Conservation (phyloP, 768 basidiomycete genomes). For the Collybiopsis confluens region DNA sequence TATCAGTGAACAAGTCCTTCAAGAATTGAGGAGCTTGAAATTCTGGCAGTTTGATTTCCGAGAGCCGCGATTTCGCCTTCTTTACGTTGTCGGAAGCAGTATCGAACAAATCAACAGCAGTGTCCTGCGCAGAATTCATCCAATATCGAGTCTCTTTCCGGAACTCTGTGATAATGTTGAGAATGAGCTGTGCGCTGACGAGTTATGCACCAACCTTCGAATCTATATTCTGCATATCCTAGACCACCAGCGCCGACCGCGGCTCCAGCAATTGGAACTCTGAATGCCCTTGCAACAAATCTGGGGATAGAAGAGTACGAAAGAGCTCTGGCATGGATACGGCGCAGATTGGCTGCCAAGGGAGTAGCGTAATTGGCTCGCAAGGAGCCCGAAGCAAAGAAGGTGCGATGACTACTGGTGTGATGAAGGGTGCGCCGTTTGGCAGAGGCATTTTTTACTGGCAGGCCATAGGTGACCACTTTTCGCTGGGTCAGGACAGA, state of each 20-base stretch:
- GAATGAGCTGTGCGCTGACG: background rate
- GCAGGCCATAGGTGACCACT: conserved; percentile 6
- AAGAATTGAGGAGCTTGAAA: conserved; percentile 63
- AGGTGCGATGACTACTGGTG: conserved; percentile 51
- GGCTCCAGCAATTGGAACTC: conserved; percentile 83
- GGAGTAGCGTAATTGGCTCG: conserved; percentile 45
- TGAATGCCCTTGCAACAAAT: conserved; percentile 82
- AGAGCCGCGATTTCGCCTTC: conserved; percentile 52
- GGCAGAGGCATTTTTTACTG: background rate
- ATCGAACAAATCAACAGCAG: conserved; percentile 66
- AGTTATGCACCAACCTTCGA: conserved; percentile 65
- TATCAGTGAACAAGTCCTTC: conserved; percentile 46
- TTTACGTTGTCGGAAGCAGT: conserved; percentile 70
- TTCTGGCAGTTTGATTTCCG: conserved; percentile 53
- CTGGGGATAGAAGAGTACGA: conserved; percentile 89
- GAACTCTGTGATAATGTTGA: conserved; percentile 49
- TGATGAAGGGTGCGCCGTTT: background rate
- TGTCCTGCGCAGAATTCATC: conserved; percentile 61
- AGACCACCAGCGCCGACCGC: conserved; percentile 88
- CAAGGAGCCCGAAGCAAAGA: conserved; percentile 49
- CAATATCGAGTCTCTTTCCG: conserved; percentile 64
- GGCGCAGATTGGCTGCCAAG: conserved; percentile 44
- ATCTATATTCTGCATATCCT: conserved; percentile 95
- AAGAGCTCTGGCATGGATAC: conserved; percentile 67
- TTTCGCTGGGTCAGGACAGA: conserved; percentile 3